Evolutionary conservation across 2,329 filamentous ascomycete genomes (phyloP), one percentile per base, ranked within the genome.

Genomic region (Claviceps sp.): DNA sequence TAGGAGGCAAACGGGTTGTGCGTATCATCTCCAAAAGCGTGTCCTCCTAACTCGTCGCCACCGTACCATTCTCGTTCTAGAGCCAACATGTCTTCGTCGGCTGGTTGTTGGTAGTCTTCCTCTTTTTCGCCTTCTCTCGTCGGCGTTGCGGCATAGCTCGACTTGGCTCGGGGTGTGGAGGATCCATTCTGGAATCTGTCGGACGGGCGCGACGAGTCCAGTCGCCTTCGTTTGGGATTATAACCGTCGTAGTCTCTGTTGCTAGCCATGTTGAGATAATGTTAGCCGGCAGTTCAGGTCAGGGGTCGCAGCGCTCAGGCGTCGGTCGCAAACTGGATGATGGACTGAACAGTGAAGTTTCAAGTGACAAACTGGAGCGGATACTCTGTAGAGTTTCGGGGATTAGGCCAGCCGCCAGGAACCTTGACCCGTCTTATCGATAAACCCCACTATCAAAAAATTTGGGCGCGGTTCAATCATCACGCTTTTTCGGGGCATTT

Each of bases 11-110:
- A 95, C 0, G 89, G 90, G 62, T 95, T 94, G 67, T 95, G 89
- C n/a, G 82, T 77, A 56, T 96, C 90, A 63, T 95, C 90, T 57
- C 89, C 90, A 61, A 95, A 87, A 0, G 84, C 85, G 62, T 94
- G 87, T 0, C 80, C 78, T 26, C 84, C 87, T 53, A 84, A 82
- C 64, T 95, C 89, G 62, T 94, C 89, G 47, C 87, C 87, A 22
- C 81, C 83, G 62, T 96, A 96, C 90, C 90, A 96, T 67, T 95
- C 90, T 56, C 90, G 81, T 64, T 96, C 90, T 51, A 95, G 73
- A 10, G 83, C 87, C 56, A 78, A 78, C 17, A 81, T 78, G 56
- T 94, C 87, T 55, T 87, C 80, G 41, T 84, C 77, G 38, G 77
- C 74, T 14, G 80, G 75, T 60, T 85, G 82, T 0, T 80, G 76